Base-by-base conservation (phyloP, 2,329 filamentous ascomycete species). In the Colletotrichum theobromicola region DNA sequence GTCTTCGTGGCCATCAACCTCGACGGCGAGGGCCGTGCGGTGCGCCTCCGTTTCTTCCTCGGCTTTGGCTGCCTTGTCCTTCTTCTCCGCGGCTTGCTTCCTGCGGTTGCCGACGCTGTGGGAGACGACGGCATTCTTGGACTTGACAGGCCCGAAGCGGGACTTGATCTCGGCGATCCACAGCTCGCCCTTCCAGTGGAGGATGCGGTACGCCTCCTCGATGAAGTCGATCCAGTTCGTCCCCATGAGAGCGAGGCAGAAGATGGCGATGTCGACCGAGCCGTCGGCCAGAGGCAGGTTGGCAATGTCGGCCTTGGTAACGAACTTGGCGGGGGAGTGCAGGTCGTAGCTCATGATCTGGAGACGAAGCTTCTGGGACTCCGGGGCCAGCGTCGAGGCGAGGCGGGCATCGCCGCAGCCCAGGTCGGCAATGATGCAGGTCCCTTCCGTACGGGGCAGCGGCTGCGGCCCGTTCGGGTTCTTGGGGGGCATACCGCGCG, bases 121-220 rank as follows among this genome's bases (percentile, higher is more conserved):
- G 77, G 90, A 87, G 65, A 95, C 87, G 62, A 85, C 79, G 73
- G 84, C 82, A 32, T 86, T 79, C 78, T 83, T 84, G 72, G 74
- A 79, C 53, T 81, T 76, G 7, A 81, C 79, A 37, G 76, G 78
- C 84, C 92, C 93, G 81, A 99, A 98, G 35, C 97, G 94, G 77
- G 92, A 95, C 87, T 98, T 98, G 85, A 99, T 98, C 86, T 99
- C 97, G 62, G 95, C 94, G 66, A 99, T 91, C 97, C 97, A 99
- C 68, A 98, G 92, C 87, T 99, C 97, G 78, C 97, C 97, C 81
- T 97, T 96, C 90, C 95, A 96, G 81, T 95, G 93, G 76, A 99
- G 90, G 66, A 98, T 89, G 68, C 97, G 93, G 87, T 95, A 98
- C 16, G 96, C 96, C 86, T 99, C 97, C 85, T 98, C 97, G 80